Evolutionary conservation across 2,329 filamentous ascomycete species (phyloP).

Genomic region (Ceratocystis eucalypticola): DNA sequence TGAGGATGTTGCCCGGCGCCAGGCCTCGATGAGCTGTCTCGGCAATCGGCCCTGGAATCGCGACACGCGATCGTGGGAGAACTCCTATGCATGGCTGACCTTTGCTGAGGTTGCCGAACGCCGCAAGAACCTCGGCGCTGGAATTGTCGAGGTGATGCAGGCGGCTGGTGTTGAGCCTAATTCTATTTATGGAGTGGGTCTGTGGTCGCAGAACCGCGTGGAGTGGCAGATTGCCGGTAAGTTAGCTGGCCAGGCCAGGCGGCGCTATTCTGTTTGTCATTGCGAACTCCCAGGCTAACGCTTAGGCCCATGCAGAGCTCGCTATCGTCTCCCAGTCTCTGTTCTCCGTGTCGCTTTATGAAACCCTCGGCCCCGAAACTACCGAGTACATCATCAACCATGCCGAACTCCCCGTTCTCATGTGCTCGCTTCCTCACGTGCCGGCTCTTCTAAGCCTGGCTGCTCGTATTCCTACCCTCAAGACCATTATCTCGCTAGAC

Average conservation of each 20-base stretch:
- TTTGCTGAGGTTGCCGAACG: conserved; percentile 68
- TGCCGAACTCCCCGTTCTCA: conserved; percentile 59
- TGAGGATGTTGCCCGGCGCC: conserved; percentile 49
- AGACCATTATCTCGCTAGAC: conserved; percentile 79
- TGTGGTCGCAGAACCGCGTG: conserved; percentile 75
- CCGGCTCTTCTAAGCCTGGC: conserved; percentile 67
- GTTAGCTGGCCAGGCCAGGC: conserved; percentile 15
- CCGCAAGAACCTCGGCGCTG: conserved; percentile 72
- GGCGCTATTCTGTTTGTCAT: no score
- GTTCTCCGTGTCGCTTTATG: conserved; percentile 87
- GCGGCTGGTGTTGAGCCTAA: conserved; percentile 48
- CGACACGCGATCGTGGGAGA: conserved; percentile 54
- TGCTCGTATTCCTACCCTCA: conserved; percentile 63
- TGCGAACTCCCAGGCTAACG: neutral
- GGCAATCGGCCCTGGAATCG: conserved; percentile 71
- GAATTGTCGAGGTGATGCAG: conserved; percentile 69
- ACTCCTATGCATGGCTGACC: conserved; percentile 69
- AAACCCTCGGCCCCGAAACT: conserved; percentile 80
- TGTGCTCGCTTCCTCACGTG: conserved; percentile 68
- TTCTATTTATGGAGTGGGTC: conserved; percentile 58
- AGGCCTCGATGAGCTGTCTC: conserved; percentile 57
- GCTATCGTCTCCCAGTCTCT: conserved; percentile 76
- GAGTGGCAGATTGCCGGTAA: conserved; percentile 75
- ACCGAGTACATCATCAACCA: conserved; percentile 96
- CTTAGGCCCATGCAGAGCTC: conserved; percentile 45